Percentiles rank a stretch among this genome's conserved stretches.
Conservation (phyloP, 1,284 basidiomycete genomes). For the Melanopsichium pennsylvanicum region DNA sequence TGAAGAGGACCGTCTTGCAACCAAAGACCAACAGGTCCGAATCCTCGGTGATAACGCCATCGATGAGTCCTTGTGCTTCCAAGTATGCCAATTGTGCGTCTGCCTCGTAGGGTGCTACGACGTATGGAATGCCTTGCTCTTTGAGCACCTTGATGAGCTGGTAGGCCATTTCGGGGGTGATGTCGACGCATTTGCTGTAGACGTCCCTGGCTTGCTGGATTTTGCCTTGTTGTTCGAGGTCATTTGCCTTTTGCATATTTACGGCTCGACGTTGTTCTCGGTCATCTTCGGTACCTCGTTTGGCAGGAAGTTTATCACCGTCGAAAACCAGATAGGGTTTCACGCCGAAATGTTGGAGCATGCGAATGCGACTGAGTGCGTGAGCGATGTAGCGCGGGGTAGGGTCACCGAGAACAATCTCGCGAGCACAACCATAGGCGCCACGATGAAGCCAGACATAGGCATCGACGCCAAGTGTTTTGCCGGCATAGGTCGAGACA, state of each 20-base stretch:
- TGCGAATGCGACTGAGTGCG: constrained; percentile 87
- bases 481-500: constrained; percentile 51
- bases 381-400: constrained; percentile 92
- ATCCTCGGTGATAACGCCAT: constrained; percentile 96
- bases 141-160: constrained; percentile 87
- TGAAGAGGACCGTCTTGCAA: constrained; percentile 73
- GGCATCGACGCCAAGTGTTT: constrained; percentile 77
- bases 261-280: constrained; percentile 75
- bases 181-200: constrained; percentile 90
- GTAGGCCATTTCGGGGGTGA: constrained; percentile 95
- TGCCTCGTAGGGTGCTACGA: constrained; percentile 98
- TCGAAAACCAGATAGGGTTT: constrained; percentile 94
- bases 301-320: constrained; percentile 92
- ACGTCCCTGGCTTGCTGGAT: constrained; percentile 81
- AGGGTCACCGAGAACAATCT: constrained; percentile 82
- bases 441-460: constrained; percentile 99
- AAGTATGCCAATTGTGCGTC: constrained; percentile 96
- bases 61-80: constrained; percentile 81
- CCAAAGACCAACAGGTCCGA: constrained; percentile 98
- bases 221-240: constrained; percentile 79
- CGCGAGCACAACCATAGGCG: constrained; percentile 84
- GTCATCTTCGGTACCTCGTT: constrained; percentile 85
- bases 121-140: constrained; percentile 69
- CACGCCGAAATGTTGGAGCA: constrained; percentile 84
- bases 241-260: constrained; percentile 74